A percentile compares a stretch with the other conserved stretches of the same genome.
phyloP scores from a whole-genome alignment of 352 stramenopile species.

The Phytopythium boreale region DNA sequence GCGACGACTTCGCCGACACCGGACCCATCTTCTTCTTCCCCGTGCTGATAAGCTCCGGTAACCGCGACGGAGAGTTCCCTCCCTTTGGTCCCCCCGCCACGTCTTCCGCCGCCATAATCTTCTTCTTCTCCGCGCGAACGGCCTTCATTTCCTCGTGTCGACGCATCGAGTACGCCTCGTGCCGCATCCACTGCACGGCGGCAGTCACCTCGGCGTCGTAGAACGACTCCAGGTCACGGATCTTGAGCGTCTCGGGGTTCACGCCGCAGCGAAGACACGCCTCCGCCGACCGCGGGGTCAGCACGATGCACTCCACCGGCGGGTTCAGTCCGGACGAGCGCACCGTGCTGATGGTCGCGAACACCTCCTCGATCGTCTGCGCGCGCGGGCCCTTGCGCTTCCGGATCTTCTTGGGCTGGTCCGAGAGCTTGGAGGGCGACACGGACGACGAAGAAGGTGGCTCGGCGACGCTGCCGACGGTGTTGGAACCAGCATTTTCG shows the following conservation, averaged over 20 bases:
- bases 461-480: background rate
- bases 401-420: slow-evolving; percentile 36
- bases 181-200: slow-evolving; percentile 88
- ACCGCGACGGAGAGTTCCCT: slow-evolving; percentile 13
- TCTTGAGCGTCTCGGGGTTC: slow-evolving; percentile 91
- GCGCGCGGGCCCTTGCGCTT: slow-evolving; percentile 59
- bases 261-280: slow-evolving; percentile 88
- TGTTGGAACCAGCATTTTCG: background rate
- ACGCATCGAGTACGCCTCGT: slow-evolving; percentile 91
- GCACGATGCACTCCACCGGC: slow-evolving; percentile 66
- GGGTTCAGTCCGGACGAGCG: slow-evolving; percentile 71
- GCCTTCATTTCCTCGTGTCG: slow-evolving; percentile 91
- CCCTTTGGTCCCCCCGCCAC: slow-evolving; percentile 8
- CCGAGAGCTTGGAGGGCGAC: background rate
- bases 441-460: background rate
- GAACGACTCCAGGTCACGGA: slow-evolving; percentile 91
- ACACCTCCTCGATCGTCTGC: slow-evolving; percentile 76
- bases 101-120: slow-evolving; percentile 53
- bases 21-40: background rate
- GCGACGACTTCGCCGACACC: slow-evolving; percentile 17
- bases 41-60: background rate
- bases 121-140: slow-evolving; percentile 75
- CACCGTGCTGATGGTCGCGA: slow-evolving; percentile 69
- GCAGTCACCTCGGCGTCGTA: slow-evolving; percentile 78
- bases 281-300: slow-evolving; percentile 88